Evolutionary conservation across 805 yeast genomes (phyloP).

Genomic region (Candida silvicultrix): DNA sequence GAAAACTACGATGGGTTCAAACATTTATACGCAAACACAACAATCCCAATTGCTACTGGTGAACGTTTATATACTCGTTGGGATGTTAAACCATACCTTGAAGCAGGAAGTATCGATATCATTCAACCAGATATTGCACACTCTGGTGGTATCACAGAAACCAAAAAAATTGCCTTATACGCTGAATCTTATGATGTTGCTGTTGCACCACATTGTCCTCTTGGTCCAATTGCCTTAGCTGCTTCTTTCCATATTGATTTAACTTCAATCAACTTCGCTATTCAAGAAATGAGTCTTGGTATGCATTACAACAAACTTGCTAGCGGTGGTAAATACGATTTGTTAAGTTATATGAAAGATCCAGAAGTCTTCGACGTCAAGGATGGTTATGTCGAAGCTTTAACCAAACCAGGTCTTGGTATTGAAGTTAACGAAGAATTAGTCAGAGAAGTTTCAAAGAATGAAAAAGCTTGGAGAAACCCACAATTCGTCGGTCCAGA

Average conservation of each 20-base stretch:
- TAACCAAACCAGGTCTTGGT: background rate
- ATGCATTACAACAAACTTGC: background rate
- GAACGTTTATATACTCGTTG: background rate
- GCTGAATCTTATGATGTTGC: background rate
- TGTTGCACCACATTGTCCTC: background rate
- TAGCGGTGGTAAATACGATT: background rate
- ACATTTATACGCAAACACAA: background rate
- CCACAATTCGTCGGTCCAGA: background rate
- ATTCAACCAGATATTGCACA: background rate
- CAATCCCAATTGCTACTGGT: background rate
- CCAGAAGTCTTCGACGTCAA: background rate
- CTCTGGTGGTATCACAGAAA: background rate
- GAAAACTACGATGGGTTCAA: background rate
- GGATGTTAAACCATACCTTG: background rate
- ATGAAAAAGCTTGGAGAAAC: slow-evolving; percentile 1
- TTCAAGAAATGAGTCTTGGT: background rate
- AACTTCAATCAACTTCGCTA: background rate
- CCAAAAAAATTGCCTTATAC: background rate
- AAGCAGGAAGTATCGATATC: background rate
- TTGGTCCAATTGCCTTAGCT: background rate
- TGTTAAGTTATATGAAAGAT: background rate
- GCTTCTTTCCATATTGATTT: background rate
- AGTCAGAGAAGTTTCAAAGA: background rate
- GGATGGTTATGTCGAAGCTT: background rate
- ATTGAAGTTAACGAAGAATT: background rate